Conservation (phyloP, 2,329 filamentous ascomycete species). For the Colletotrichum cuscutae region DNA sequence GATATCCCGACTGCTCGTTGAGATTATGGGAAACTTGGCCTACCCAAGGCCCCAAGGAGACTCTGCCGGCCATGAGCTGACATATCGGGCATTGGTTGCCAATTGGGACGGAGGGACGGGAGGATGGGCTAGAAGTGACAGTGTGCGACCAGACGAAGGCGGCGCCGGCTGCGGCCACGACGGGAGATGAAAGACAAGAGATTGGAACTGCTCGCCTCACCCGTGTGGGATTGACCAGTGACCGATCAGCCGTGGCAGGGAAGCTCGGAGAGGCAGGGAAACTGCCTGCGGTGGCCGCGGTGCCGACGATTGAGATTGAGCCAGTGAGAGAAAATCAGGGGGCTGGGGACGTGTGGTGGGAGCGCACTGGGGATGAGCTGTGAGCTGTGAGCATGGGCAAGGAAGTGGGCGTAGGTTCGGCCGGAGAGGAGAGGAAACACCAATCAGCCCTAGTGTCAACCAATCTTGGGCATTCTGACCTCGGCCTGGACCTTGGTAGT, state of each 20-base stretch:
- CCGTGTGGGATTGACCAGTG: slow-evolving; percentile 11
- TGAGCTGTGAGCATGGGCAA: slow-evolving; percentile 3
- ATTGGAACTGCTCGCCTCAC: slow-evolving; percentile 27
- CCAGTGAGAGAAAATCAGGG: slow-evolving; percentile 17
- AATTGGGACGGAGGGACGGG: slow-evolving; percentile 15
- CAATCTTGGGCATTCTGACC: background rate
- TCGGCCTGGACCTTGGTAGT: background rate
- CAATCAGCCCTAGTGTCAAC: background rate
- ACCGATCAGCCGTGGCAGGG: slow-evolving; percentile 26
- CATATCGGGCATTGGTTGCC: slow-evolving; percentile 9
- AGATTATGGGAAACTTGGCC: background rate
- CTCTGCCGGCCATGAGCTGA: slow-evolving; percentile 17
- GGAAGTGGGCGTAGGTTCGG: slow-evolving; percentile 14
- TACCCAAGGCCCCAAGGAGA: background rate
- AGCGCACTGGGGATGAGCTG: background rate
- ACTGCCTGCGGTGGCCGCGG: slow-evolving; percentile 12
- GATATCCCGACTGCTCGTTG: slow-evolving; percentile 11
- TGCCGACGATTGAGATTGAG: slow-evolving; percentile 1
- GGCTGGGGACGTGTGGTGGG: slow-evolving; percentile 24
- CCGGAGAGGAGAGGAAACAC: slow-evolving; percentile 1
- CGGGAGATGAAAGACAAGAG: background rate
- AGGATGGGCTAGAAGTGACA: background rate
- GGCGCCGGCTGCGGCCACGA: background rate
- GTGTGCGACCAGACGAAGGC: background rate
- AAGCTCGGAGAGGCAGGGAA: slow-evolving; percentile 13